A percentile compares a stretch with the other conserved stretches of the same genome.
Conservation (phyloP, 179 eudicot species). For the Amaranthus tricolor region DNA sequence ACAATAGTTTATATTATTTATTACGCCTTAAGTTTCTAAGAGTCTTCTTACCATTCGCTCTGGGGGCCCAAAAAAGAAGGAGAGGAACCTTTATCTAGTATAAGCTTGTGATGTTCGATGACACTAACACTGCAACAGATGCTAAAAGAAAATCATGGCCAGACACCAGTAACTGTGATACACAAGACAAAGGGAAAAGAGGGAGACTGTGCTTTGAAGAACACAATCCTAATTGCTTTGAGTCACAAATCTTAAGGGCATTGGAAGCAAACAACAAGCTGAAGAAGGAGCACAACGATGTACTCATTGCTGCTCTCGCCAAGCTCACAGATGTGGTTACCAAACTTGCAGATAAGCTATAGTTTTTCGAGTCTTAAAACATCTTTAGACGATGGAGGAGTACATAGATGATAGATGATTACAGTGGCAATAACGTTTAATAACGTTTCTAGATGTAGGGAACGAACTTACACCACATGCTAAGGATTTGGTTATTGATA, state of each 20-base stretch:
- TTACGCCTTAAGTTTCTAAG: too few species aligned
- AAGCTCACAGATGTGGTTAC: constrained; percentile 47
- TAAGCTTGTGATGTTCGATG: not conserved
- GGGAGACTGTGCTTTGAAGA: constrained; percentile 38
- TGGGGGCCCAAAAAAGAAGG: too few species aligned
- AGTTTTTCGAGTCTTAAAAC: not conserved
- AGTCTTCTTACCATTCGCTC: too few species aligned
- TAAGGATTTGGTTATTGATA: too few species aligned
- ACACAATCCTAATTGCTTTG: constrained; percentile 15
- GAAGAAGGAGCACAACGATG: constrained; percentile 42
- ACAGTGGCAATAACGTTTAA: too few species aligned
- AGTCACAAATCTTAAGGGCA: constrained; percentile 30
- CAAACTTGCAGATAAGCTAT: constrained; percentile 53
- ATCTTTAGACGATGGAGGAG: not conserved
- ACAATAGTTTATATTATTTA: too few species aligned
- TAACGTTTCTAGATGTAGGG: too few species aligned
- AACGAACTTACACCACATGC: too few species aligned
- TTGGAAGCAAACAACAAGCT: constrained; percentile 42
- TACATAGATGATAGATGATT: too few species aligned
- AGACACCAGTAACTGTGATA: constrained; percentile 29
- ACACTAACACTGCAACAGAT: constrained; percentile 26
- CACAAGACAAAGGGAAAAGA: constrained; percentile 43
- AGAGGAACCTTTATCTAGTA: not conserved
- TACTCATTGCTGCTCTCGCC: constrained; percentile 42
- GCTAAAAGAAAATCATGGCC: constrained; percentile 29